Conservation (phyloP, 768 basidiomycete genomes). For the Leccinum arenicola region DNA sequence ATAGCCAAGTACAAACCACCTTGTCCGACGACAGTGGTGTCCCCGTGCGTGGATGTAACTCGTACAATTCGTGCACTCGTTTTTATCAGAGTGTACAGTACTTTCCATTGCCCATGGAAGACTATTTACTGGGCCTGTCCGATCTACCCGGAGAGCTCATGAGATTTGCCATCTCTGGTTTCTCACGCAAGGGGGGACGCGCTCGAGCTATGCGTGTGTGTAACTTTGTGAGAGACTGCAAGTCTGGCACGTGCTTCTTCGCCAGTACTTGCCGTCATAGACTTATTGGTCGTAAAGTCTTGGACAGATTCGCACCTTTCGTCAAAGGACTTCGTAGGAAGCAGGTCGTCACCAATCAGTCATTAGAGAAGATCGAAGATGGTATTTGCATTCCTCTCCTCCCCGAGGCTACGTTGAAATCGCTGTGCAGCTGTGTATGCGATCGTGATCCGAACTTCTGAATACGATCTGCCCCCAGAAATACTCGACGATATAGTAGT, state of each 20-base stretch:
- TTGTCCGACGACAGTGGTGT: slow-evolving; percentile 59
- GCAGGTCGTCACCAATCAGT: slow-evolving; percentile 79
- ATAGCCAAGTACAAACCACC: slow-evolving; percentile 60
- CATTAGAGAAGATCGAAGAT: slow-evolving; percentile 93
- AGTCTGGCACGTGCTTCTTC: slow-evolving; percentile 49
- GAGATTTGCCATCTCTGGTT: slow-evolving; percentile 88
- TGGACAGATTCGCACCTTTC: slow-evolving; percentile 72
- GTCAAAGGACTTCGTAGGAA: slow-evolving; percentile 81
- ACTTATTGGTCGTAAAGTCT: slow-evolving; percentile 45
- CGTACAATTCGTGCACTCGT: slow-evolving; percentile 4
- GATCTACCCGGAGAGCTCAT: slow-evolving; percentile 97
- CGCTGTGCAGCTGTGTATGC: slow-evolving; percentile 61
- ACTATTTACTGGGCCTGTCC: slow-evolving; percentile 89
- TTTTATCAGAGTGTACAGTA: slow-evolving; percentile 46
- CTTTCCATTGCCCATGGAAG: slow-evolving; percentile 71
- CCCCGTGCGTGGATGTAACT: slow-evolving; percentile 48
- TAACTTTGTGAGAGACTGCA: slow-evolving; percentile 69
- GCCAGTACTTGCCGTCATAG: not conserved
- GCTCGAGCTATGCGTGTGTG: slow-evolving; percentile 62
- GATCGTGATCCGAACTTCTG: slow-evolving; percentile 66
- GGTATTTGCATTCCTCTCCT: slow-evolving; percentile 45
- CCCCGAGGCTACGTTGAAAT: slow-evolving; percentile 5
- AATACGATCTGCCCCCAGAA: slow-evolving; percentile 67
- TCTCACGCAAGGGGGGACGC: slow-evolving; percentile 64
- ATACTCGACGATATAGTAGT: slow-evolving; percentile 68